These are phyloP conservation scores for Nicotiana undulata DNA, from an alignment of 257 asterid species.

Conservation along the genomic window DNA sequence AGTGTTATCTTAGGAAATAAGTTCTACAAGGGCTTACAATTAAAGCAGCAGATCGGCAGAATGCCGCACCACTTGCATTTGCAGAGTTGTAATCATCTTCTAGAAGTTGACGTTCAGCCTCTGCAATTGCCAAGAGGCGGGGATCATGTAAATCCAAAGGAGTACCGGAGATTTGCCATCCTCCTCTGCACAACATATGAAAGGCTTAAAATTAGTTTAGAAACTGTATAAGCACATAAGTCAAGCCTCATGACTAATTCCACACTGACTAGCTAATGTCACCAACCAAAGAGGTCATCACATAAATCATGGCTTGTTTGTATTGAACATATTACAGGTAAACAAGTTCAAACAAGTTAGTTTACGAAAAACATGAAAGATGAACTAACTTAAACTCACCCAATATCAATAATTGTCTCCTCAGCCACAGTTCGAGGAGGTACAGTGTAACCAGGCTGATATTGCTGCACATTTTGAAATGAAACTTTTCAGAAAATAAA, in stretches of 20 bases:
- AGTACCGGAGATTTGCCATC: slow-evolving; percentile 96
- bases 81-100: slow-evolving; percentile 77
- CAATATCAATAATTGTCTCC: slow-evolving; percentile 83
- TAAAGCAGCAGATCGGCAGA: slow-evolving; percentile 93
- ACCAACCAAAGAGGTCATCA: not conserved
- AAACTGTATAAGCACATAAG: not conserved
- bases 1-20: not conserved
- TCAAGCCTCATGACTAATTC: not conserved
- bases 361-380: not conserved
- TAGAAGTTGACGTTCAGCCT: slow-evolving; percentile 88
- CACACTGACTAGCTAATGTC: not conserved
- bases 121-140: slow-evolving; percentile 86
- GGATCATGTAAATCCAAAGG: slow-evolving; percentile 88
- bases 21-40: slow-evolving; percentile 48
- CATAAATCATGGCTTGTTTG: not conserved
- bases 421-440: slow-evolving; percentile 70
- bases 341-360: not conserved
- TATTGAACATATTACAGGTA: not conserved
- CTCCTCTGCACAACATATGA: slow-evolving; percentile 51
- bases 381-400: slow-evolving; percentile 37
- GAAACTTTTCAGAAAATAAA: not conserved
- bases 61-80: slow-evolving; percentile 83
- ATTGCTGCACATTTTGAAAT: slow-evolving; percentile 42
- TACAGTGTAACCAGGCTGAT: slow-evolving; percentile 85
- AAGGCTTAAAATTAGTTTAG: slow-evolving; percentile 8